Base-by-base conservation (phyloP, 148 eudicot species). In the Amaranthus cruentus region DNA sequence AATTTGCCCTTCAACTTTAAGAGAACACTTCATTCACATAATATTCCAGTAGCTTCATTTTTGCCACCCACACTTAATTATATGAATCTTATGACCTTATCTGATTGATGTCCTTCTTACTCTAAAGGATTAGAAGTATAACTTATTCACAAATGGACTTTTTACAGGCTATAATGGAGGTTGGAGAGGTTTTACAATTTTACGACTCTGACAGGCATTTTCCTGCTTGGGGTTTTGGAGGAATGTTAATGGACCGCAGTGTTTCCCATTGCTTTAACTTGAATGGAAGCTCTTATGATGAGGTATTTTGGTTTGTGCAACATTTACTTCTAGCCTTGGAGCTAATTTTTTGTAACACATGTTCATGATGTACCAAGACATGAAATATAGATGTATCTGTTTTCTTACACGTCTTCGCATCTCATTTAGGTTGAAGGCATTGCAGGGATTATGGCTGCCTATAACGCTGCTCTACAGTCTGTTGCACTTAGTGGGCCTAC, bases 141-240 rank as follows among this genome's bases (percentile, higher is more conserved):
- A 12, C 9, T 7, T 46, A 62, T 47, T 11, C n/a, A 58, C 53
- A 38, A 52, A 5, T 54, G 13, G 13, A 69, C 63, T 61, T 9
- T 12, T 62, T 87, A 70, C 84, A 95, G 98, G 97, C 98, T 60
- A 90, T 95, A 47, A 79, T 74, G 87, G 96, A 88, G 77, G 93
- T 95, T 70, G 98, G 97, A 66, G 97, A 81, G 75, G 87, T 82
- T 52, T 82, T 95, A 69, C 97, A 91, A 67, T 91, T 91, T 78
- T 91, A 94, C 71, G 98, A 94, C 81, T 87, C 85, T 65, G 98
- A 94, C 77, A 88, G 81, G 72, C 88, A 80, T 68, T 95, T 90
- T 82, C 88, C 96, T 74, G 88, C 97, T 47, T 95, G 97, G 98
- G 98, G 98, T 15, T 95, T 95, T 72, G 98, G 98, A 61, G 87